Evolutionary conservation across 2,329 filamentous ascomycete species (phyloP).

Genomic region (Meredithiella fracta): DNA sequence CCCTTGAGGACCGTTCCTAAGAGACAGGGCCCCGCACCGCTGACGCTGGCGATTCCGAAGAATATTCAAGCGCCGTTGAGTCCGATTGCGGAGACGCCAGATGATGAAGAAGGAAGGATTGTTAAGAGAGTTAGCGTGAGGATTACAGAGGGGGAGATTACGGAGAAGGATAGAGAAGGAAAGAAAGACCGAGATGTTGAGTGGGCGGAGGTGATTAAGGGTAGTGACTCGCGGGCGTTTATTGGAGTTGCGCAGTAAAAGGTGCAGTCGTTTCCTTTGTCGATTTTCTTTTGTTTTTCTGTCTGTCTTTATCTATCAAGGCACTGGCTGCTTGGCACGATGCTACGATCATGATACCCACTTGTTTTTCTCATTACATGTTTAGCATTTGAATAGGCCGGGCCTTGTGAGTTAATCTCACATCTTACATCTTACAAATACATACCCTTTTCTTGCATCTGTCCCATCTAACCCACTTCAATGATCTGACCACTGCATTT

Average conservation of each 20-base stretch:
- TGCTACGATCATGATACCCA: conserved; percentile 3
- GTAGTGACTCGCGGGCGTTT: background rate
- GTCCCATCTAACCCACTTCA: too few relatives aligned
- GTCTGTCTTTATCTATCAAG: background rate
- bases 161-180: conserved; percentile 4
- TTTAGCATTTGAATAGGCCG: background rate
- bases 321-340: background rate
- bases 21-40: background rate
- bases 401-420: background rate
- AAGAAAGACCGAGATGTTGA: background rate
- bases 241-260: background rate
- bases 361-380: background rate
- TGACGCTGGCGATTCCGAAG: background rate
- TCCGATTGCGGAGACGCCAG: conserved; percentile 3
- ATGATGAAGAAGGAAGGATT: conserved; percentile 6
- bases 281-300: background rate
- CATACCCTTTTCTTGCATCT: too few relatives aligned
- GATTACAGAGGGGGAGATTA: conserved; percentile 11
- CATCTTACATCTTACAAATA: background rate
- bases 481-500: too few relatives aligned
- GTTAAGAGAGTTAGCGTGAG: conserved; percentile 14
- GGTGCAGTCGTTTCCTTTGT: background rate
- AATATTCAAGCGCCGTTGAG: background rate
- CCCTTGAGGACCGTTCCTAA: background rate
- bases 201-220: conserved; percentile 6